Evolutionary conservation across 2,329 filamentous ascomycete species (phyloP), one percentile per base, ranked within the genome.

Genomic region (Aspergillus sp.): DNA sequence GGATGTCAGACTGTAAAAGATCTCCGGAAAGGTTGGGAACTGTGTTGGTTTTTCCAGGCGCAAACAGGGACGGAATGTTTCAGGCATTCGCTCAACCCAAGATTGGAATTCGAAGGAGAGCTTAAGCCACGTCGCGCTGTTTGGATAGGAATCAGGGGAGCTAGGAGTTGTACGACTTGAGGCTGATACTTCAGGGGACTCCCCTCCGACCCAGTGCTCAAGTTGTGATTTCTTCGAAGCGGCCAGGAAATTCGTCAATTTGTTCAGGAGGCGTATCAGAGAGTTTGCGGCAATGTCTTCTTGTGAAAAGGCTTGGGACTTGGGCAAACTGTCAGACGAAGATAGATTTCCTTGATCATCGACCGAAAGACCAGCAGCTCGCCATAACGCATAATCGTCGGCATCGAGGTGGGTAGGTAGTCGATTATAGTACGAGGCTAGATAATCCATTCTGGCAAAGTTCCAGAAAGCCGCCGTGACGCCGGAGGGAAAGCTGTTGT

Each of bases 221-320:
- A 72, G 72, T 49, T 71, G 76, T 2, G 84, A 73, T 4, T 81
- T 79, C 56, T 86, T 84, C 2, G 82, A 83, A 2, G 79, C 78
- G 2, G 83, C 83, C 41, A 87, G 80, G 66, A 83, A 87, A 63
- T 88, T 88, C 52, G 86, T 79, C 0, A 88, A 78, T 62, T 87
- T 88, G 23, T 82, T 79, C 52, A 85, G 75, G 4, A 89, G 78
- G 84, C 85, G 88, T 2, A 84, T 80, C 2, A 89, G 69, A 1
- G 82, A 81, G 63, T 88, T 88, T 37, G 79, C 81, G 45, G 85
- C 82, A 59, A 84, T 78, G 59, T 88, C 86, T 68, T 88, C 85
- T 39, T 77, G 75, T 68, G 82, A 82, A n/a, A 79, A 55, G n/a
- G 52, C 6, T 7, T 25, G 8, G 17, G n/a, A 25, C 21, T 31